A percentile compares a stretch with the other conserved stretches of the same genome.
Evolutionary conservation across 331 rosid species (phyloP).

Genomic region (Malus hybrid): DNA sequence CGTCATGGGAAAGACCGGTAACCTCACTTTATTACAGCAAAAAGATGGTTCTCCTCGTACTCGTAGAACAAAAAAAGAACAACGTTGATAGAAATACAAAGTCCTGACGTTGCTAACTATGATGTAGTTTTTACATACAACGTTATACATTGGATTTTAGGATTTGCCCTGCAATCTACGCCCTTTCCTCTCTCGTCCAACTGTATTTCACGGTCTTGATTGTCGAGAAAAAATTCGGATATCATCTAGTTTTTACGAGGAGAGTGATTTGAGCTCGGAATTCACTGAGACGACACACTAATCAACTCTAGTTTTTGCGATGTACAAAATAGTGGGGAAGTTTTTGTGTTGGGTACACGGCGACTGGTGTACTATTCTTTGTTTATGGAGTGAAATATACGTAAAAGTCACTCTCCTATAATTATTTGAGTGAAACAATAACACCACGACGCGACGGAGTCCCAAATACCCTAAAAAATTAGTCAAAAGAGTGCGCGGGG

Average conservation of each 20-base stretch:
- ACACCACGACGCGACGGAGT: accelerated
- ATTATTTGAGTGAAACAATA: too few species aligned
- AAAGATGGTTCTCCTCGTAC: constrained; percentile 10
- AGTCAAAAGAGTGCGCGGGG: background rate
- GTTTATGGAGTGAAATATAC: too few species aligned
- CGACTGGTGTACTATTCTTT: too few species aligned
- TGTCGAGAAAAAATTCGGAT: background rate
- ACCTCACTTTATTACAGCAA: constrained; percentile 15
- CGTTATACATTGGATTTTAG: background rate
- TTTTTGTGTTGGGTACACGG: too few species aligned
- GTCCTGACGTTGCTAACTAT: background rate
- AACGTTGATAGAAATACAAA: background rate
- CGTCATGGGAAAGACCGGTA: constrained; percentile 27
- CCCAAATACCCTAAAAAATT: background rate
- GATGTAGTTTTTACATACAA: background rate
- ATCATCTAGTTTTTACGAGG: too few species aligned
- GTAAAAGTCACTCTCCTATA: too few species aligned
- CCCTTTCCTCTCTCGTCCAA: background rate
- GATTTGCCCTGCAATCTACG: background rate
- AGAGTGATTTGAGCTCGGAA: too few species aligned
- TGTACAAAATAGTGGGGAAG: too few species aligned
- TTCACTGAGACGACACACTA: too few species aligned
- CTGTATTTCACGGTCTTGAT: background rate
- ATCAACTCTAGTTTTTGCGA: too few species aligned
- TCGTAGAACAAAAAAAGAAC: constrained; percentile 11